Conservation (phyloP, 805 yeast genomes). For the Pichia californica region DNA sequence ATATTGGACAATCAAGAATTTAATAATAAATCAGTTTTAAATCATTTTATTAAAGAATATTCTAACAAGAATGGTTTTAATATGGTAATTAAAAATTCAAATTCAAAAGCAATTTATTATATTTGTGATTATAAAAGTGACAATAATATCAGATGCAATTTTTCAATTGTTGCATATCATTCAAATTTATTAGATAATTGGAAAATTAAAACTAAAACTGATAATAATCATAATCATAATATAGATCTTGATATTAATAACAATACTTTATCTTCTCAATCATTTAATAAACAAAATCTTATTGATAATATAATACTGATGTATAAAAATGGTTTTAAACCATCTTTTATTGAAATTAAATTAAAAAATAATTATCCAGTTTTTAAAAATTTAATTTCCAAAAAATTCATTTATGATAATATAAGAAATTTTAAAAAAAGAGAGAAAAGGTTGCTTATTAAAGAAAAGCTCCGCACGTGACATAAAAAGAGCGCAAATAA, state of each 20-base stretch:
- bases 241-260: background rate
- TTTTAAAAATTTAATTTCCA: background rate
- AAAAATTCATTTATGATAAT: background rate
- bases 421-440: background rate
- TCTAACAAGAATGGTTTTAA: conserved; percentile 54
- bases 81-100: conserved; percentile 53
- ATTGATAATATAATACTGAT: background rate
- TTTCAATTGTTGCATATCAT: conserved; percentile 51
- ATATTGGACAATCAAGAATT: conserved; percentile 44
- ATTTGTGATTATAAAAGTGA: conserved; percentile 55
- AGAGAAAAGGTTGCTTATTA: background rate
- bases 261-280: background rate
- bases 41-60: conserved; percentile 49
- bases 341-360: background rate
- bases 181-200: conserved; percentile 44
- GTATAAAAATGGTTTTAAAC: background rate
- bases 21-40: conserved; percentile 42
- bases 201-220: conserved; percentile 44
- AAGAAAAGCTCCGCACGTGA: too few relatives aligned
- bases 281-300: too few relatives aligned
- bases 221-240: background rate
- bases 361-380: background rate
- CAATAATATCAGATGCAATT: conserved; percentile 50
- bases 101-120: conserved; percentile 51
- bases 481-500: too few relatives aligned